Percentiles rank a stretch among this genome's conserved stretches.
phyloP scores from a whole-genome alignment of 73 alveolate genomes.

The Diophrys appendiculata region DNA sequence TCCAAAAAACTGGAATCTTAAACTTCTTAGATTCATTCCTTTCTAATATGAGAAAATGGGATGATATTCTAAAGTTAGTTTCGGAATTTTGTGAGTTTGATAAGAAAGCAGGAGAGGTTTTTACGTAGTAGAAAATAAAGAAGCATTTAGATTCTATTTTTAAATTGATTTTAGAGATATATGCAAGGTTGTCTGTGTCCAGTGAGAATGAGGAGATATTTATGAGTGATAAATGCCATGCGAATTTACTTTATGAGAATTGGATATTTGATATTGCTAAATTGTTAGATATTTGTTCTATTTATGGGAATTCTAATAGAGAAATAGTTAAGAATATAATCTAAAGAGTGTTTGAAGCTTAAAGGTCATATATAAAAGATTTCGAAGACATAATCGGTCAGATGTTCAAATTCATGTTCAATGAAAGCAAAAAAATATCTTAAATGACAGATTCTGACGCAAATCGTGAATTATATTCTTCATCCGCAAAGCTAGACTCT shows the following conservation, averaged over 20 bases:
- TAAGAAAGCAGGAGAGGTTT: not conserved
- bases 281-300: conserved; percentile 30
- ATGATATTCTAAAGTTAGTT: conserved; percentile 33
- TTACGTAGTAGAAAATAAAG: conserved; percentile 1
- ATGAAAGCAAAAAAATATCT: not conserved
- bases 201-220: conserved; percentile 20
- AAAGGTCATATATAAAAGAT: conserved; percentile 19
- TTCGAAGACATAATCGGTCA: conserved; percentile 20
- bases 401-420: conserved; percentile 12
- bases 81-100: not conserved
- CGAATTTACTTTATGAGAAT: conserved; percentile 20
- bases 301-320: conserved; percentile 28
- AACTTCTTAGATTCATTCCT: conserved; percentile 38
- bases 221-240: conserved; percentile 1
- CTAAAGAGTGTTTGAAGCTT: conserved; percentile 4
- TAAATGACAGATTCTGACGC: conserved; percentile 28
- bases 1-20: conserved; percentile 1
- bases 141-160: conserved; percentile 3
- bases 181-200: conserved; percentile 4
- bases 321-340: conserved; percentile 6
- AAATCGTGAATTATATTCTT: not conserved
- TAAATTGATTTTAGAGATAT: conserved; percentile 5
- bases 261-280: conserved; percentile 52
- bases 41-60: conserved; percentile 28
- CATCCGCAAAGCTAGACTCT: not conserved